Evolutionary conservation across 2,329 filamentous ascomycete species (phyloP).

Genomic region (Ceratocystis smalleyi): DNA sequence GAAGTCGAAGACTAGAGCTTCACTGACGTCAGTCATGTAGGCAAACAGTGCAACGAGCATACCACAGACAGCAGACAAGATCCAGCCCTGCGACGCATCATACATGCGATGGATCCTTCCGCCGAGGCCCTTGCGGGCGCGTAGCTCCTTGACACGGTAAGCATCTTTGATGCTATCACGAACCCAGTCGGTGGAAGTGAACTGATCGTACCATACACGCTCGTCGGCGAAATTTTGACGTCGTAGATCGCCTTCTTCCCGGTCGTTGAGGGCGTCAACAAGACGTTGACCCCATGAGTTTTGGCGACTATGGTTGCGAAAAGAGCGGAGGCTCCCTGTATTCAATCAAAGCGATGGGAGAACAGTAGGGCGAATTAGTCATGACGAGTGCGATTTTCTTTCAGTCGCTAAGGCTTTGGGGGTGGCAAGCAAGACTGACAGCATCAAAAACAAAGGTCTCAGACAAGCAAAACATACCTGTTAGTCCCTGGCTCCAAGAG

Average conservation of each 20-base stretch:
- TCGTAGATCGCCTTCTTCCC: slow-evolving; percentile 47
- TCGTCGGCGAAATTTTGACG: slow-evolving; percentile 59
- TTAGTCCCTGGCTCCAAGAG: slow-evolving; percentile 31
- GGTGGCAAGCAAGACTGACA: neutral
- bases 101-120: slow-evolving; percentile 64
- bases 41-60: slow-evolving; percentile 71
- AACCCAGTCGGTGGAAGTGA: slow-evolving; percentile 95
- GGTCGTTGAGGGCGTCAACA: slow-evolving; percentile 41
- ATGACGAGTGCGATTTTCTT: neutral
- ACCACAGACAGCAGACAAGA: slow-evolving; percentile 79
- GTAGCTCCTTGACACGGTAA: slow-evolving; percentile 69
- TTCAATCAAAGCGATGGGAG: neutral
- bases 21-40: slow-evolving; percentile 77
- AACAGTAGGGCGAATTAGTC: neutral
- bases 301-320: slow-evolving; percentile 40
- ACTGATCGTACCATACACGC: slow-evolving; percentile 96
- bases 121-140: slow-evolving; percentile 66
- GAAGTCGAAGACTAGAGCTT: slow-evolving; percentile 72
- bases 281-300: slow-evolving; percentile 47
- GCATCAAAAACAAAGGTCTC: neutral
- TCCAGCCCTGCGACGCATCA: slow-evolving; percentile 85
- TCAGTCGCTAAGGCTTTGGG: neutral
- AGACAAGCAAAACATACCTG: slow-evolving; percentile 24
- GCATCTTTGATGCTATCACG: slow-evolving; percentile 94
- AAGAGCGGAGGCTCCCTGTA: slow-evolving; percentile 23